phyloP scores from a whole-genome alignment of 2,329 filamentous ascomycete genomes.

The Pseudogymnoascus sp. region DNA sequence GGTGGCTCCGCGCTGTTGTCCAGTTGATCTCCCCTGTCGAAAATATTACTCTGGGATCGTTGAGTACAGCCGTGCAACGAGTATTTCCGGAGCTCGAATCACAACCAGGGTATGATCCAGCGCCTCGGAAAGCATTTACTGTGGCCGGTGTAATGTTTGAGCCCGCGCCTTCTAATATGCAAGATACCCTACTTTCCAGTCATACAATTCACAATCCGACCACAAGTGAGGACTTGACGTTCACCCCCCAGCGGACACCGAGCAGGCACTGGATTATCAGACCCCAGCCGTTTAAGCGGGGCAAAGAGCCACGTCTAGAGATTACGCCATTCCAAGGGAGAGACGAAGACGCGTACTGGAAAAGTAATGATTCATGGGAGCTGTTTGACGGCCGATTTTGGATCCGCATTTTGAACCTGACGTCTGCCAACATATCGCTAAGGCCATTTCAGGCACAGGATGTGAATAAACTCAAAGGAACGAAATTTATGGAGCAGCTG shows the following conservation, averaged over 20 bases:
- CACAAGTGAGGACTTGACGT: background rate
- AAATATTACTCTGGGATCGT: slow-evolving; percentile 34
- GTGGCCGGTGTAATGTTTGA: background rate
- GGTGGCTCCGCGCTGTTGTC: slow-evolving; percentile 28
- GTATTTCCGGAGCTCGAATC: slow-evolving; percentile 32
- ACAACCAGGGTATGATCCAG: background rate
- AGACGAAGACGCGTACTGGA: slow-evolving; percentile 10
- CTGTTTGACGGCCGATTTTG: slow-evolving; percentile 56
- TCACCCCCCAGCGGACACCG: background rate
- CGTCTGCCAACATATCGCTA: slow-evolving; percentile 10
- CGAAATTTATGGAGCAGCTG: background rate
- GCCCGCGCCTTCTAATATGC: background rate
- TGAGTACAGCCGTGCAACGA: slow-evolving; percentile 31
- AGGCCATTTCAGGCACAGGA: slow-evolving; percentile 17
- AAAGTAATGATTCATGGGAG: slow-evolving; percentile 17
- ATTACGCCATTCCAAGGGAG: slow-evolving; percentile 32
- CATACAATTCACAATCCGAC: slow-evolving; percentile 10
- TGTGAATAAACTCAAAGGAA: slow-evolving; percentile 13
- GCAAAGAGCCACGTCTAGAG: slow-evolving; percentile 35
- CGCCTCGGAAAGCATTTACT: background rate
- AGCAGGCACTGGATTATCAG: background rate
- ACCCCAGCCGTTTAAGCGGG: background rate
- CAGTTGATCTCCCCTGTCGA: slow-evolving; percentile 41
- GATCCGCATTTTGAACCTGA: slow-evolving; percentile 36
- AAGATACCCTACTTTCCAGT: background rate